Percentiles rank a stretch among this genome's conserved stretches.
Conservation (phyloP, 2,329 filamentous ascomycete genomes). For the Colletotrichum sp. region DNA sequence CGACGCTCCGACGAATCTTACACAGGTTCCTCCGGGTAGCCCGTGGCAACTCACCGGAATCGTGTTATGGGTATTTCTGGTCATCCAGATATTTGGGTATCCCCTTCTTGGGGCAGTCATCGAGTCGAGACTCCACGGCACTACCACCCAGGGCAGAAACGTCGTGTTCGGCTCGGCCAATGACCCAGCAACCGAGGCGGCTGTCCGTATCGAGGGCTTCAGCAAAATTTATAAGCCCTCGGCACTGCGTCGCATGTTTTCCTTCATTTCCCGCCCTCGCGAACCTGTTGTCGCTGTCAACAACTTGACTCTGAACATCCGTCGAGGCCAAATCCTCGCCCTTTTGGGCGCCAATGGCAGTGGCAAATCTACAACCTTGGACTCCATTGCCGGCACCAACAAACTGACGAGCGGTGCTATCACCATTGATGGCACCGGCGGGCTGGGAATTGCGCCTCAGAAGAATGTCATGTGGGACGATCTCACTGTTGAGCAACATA, state of each 20-base stretch:
- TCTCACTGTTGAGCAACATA: slow-evolving; percentile 84
- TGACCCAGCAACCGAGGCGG: slow-evolving; percentile 40
- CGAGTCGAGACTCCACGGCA: slow-evolving; percentile 79
- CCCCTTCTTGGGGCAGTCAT: slow-evolving; percentile 77
- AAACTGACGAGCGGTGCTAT: slow-evolving; percentile 79
- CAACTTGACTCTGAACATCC: slow-evolving; percentile 72
- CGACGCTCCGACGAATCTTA: slow-evolving; percentile 64
- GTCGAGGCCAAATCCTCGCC: slow-evolving; percentile 83
- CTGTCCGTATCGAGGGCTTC: slow-evolving; percentile 75
- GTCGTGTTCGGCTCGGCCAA: slow-evolving; percentile 42
- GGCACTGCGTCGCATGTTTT: slow-evolving; percentile 60
- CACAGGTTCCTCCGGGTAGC: slow-evolving; percentile 65
- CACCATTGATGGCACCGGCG: slow-evolving; percentile 77
- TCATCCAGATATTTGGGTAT: slow-evolving; percentile 80
- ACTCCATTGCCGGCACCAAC: slow-evolving; percentile 84
- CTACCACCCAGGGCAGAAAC: slow-evolving; percentile 66
- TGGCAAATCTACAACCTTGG: slow-evolving; percentile 88
- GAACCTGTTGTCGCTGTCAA: slow-evolving; percentile 81
- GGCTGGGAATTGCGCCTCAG: slow-evolving; percentile 87
- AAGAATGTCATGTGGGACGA: slow-evolving; percentile 95
- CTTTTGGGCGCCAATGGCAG: slow-evolving; percentile 89
- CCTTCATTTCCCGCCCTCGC: slow-evolving; percentile 51
- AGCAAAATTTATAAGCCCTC: slow-evolving; percentile 79
- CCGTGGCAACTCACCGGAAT: slow-evolving; percentile 76
- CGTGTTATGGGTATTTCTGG: slow-evolving; percentile 77